phyloP scores from a whole-genome alignment of 768 basidiomycete genomes.

The Coprinopsis sp. region DNA sequence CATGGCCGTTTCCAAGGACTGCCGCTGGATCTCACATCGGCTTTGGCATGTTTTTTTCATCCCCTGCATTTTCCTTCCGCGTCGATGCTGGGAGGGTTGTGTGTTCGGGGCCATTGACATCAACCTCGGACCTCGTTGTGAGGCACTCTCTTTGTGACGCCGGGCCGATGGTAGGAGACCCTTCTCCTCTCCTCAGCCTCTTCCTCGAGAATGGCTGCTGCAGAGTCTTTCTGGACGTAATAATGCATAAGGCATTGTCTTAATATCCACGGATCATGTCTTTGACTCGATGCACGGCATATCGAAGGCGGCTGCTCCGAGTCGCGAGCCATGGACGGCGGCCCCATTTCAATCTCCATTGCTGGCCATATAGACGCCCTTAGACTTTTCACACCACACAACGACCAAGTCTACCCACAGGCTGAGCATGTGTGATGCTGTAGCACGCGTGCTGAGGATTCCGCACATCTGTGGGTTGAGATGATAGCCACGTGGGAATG shows the following conservation, averaged over 20 bases:
- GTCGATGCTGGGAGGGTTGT: not conserved
- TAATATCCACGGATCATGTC: conserved; percentile 6
- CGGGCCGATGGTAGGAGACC: too few relatives aligned
- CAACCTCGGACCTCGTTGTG: not conserved
- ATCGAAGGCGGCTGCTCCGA: too few relatives aligned
- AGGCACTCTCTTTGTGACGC: not conserved
- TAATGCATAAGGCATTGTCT: conserved; percentile 1
- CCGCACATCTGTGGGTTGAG: not conserved
- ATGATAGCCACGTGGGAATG: conserved; percentile 3
- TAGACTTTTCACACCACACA: not conserved
- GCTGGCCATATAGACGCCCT: too few relatives aligned
- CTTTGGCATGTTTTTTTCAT: not conserved
- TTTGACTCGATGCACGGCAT: not conserved
- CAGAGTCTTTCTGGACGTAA: not conserved
- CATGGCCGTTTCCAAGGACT: too few relatives aligned
- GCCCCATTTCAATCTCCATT: too few relatives aligned
- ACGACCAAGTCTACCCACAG: not conserved
- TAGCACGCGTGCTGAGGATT: not conserved
- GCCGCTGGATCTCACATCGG: too few relatives aligned
- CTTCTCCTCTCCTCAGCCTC: too few relatives aligned
- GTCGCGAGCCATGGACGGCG: too few relatives aligned
- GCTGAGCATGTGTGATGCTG: not conserved
- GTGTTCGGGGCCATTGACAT: not conserved
- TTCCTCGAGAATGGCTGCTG: too few relatives aligned
- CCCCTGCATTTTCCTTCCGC: not conserved